These are phyloP conservation scores for Rhododendron ovatum DNA, from an alignment of 148 eudicot genomes.

Conservation along the genomic window DNA sequence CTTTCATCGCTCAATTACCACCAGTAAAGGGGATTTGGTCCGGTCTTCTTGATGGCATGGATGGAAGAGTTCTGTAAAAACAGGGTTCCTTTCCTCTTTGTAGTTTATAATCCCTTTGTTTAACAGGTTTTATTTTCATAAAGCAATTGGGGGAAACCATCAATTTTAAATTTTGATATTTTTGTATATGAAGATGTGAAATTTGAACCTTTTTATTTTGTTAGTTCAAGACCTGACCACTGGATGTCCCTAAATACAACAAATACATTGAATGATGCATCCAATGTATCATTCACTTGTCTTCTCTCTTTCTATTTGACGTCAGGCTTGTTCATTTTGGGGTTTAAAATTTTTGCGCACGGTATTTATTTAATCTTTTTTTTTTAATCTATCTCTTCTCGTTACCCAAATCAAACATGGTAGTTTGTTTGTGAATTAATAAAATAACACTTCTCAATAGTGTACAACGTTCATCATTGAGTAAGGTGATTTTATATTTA, in stretches of 20 bases:
- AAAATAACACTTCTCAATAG: no score
- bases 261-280: no score
- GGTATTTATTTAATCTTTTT: no score
- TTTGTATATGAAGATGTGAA: background rate
- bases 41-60: slow-evolving; percentile 91
- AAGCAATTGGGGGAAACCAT: background rate
- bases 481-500: no score
- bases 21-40: slow-evolving; percentile 90
- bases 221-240: background rate
- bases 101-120: background rate
- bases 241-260: background rate
- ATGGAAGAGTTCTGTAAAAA: slow-evolving; percentile 66
- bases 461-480: no score
- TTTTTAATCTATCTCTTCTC: no score
- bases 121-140: background rate
- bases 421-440: no score
- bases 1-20: slow-evolving; percentile 87
- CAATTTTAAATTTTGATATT: background rate
- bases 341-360: no score
- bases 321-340: no score
- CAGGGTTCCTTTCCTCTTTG: background rate
- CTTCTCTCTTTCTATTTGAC: background rate
- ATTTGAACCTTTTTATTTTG: background rate
- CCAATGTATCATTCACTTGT: background rate
- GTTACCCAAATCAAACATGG: no score